Evolutionary conservation across 225 moss, liverwort and hornwort species (phyloP), one percentile per base, ranked within the genome.

Genomic region (Pleurozium schreberi): DNA sequence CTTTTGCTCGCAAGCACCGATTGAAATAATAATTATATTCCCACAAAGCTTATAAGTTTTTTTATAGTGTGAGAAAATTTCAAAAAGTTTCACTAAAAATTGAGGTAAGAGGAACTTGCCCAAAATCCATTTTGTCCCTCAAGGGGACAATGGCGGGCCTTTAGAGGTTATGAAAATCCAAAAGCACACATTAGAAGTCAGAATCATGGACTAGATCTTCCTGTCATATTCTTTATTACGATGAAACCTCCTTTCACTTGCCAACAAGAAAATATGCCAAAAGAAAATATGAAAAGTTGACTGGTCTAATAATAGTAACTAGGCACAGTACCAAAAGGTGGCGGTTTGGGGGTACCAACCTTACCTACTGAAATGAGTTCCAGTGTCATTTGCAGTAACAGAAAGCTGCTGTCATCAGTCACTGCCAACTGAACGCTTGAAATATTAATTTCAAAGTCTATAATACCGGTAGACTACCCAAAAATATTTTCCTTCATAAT

Each of bases 171-270:
- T n/a, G n/a, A n/a, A n/a, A n/a, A n/a, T n/a, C n/a, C n/a, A n/a
- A n/a, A n/a, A n/a, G n/a, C n/a, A n/a, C n/a, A n/a, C n/a, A n/a
- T n/a, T n/a, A n/a, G n/a, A n/a, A n/a, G n/a, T n/a, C n/a, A n/a
- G n/a, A n/a, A n/a, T n/a, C n/a, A n/a, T n/a, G n/a, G n/a, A n/a
- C n/a, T n/a, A n/a, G n/a, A n/a, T n/a, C n/a, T n/a, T n/a, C n/a
- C n/a, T 49, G 3, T 13, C 3, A 0, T 1, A 0, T 34, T 50
- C 20, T 50, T 33, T 33, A 5, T 12, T 50, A 2, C 20, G 1
- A 20, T 49, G 12, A 7, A 75, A 12, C 49, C 49, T 49, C 20
- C 31, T 75, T 75, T 75, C 75, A 20, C 20, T 50, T 75, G 3
- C 12, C 33, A 49, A 75, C 34, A 8, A 33, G 33, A 75, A 33